phyloP scores from a whole-genome alignment of 371 early-diverging fungal species.

The Haplosporangium sp. region DNA sequence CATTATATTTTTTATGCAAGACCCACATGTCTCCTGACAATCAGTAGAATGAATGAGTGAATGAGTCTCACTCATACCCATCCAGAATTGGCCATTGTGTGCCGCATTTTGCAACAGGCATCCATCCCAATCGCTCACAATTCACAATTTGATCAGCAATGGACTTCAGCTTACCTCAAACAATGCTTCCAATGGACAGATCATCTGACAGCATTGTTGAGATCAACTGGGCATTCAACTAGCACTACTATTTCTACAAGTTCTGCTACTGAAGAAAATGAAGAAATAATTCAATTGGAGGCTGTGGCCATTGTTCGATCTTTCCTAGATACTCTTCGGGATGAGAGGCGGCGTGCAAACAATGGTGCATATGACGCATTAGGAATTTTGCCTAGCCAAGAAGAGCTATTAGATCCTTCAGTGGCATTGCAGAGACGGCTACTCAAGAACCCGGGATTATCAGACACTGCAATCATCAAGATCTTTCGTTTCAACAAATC shows the following conservation, averaged over 20 bases:
- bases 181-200: constrained; percentile 44
- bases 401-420: constrained; percentile 22
- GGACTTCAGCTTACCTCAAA: constrained; percentile 25
- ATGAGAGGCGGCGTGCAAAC: neutral
- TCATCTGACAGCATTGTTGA: constrained; percentile 24
- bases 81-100: constrained; percentile 35
- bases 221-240: neutral
- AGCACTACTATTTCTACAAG: neutral
- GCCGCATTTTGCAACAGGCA: constrained; percentile 35
- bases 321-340: constrained; percentile 7
- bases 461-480: constrained; percentile 14
- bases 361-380: neutral
- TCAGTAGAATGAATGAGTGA: constrained; percentile 3
- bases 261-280: neutral
- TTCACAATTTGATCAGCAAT: constrained; percentile 32
- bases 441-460: constrained; percentile 27
- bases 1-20: neutral
- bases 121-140: constrained; percentile 8
- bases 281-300: neutral
- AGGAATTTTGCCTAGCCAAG: constrained; percentile 2
- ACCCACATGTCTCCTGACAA: neutral
- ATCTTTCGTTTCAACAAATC: neutral
- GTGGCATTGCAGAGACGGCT: constrained; percentile 17
- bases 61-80: constrained; percentile 32
- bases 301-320: constrained; percentile 7